Base-by-base conservation (phyloP, 2,329 filamentous ascomycete genomes). In the Periconia digitata region DNA sequence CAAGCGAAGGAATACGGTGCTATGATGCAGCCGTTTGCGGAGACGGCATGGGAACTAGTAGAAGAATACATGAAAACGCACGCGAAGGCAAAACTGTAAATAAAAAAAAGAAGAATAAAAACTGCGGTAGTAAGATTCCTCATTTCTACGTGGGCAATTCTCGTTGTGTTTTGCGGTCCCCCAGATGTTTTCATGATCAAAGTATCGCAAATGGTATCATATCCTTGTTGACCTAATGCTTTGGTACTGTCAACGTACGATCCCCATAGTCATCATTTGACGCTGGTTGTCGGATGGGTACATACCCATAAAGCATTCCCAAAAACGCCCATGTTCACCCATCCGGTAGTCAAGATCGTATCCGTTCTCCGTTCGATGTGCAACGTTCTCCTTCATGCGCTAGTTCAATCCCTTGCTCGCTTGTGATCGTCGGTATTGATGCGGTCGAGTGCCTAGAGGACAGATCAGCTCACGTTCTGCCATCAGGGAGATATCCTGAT, bases 21-120 rank as follows among this genome's bases (percentile, higher is more conserved):
- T 46, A 82, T 83, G 69, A 85, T 89, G 73, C 79, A 76, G 39
- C 85, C 88, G 18, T 83, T 92, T 76, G 91, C 87, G 0, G 79
- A 90, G 71, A 79, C 87, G 60, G 89, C 90, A 6, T 96, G 91
- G 90, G 77, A 80, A 49, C 73, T 90, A 59, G 85, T 92, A 49
- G 70, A 80, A 61, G 72, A 76, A 58, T 74, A 79, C 47, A 77
- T 75, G 65, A 67, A 55, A 40, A 54, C 55, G 16, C 60, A 55
- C 34, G 66, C 59, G 56, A 73, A 63, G 59, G 64, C 70, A 38
- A 71, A 61, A 53, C 57, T 73, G 56, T 73, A 66, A 57, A 56
- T 44, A 44, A 36, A 24, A 43, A n/a, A n/a, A n/a, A n/a, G n/a
- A n/a, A n/a, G n/a, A n/a, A n/a, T n/a, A n/a, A n/a, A n/a, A n/a